Conservation (phyloP, 306 rosid genomes). For the Cucurbita ficifolia region DNA sequence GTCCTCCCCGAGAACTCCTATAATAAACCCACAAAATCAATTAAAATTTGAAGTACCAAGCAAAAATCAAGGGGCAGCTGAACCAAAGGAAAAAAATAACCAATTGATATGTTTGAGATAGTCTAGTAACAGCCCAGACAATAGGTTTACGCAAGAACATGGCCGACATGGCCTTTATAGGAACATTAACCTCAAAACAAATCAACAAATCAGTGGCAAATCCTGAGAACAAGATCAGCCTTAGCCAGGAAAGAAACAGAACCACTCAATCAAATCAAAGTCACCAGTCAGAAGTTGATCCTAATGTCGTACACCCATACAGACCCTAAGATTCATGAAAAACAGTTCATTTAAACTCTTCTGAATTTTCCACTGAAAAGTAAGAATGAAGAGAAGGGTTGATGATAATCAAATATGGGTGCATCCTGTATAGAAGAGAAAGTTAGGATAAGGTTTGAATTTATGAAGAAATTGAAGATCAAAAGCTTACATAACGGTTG, state of each 20-base stretch:
- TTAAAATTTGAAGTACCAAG: neutral
- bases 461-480: neutral
- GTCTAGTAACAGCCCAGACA: neutral
- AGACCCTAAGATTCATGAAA: neutral
- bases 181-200: too few species aligned
- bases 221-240: too few species aligned
- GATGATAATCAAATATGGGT: neutral
- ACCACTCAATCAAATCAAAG: neutral
- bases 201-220: too few species aligned
- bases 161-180: too few species aligned
- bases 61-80: neutral
- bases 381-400: neutral
- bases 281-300: neutral
- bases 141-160: neutral
- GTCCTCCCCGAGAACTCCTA: conserved; percentile 67
- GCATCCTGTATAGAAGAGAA: neutral
- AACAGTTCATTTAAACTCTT: neutral
- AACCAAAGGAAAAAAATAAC: neutral
- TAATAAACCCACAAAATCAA: neutral
- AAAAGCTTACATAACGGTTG: conserved; percentile 59
- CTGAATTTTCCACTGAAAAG: neutral
- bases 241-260: too few species aligned
- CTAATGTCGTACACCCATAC: neutral
- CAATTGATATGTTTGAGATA: neutral
- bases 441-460: neutral